These are phyloP conservation scores for Trichophyton schoenleinii DNA, from an alignment of 2,329 filamentous ascomycete species.

Conservation along the genomic window DNA sequence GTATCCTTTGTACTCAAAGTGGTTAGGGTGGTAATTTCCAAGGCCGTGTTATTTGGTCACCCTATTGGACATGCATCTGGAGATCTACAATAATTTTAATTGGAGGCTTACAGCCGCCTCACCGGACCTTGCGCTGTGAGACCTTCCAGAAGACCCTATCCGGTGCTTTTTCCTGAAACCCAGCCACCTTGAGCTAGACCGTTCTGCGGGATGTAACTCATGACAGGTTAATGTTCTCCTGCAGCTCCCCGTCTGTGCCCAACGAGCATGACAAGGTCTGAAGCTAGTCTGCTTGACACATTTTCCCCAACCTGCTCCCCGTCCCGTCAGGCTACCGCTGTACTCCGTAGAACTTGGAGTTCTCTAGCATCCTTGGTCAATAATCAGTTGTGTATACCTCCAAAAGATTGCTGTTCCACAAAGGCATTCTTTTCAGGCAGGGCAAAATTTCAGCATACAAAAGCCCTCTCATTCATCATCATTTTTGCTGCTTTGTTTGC, in stretches of 20 bases:
- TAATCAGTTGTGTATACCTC: slow-evolving; percentile 21
- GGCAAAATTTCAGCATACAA: slow-evolving; percentile 10
- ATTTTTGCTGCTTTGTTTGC: slow-evolving; percentile 15
- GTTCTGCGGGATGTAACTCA: slow-evolving; percentile 12
- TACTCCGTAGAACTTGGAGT: slow-evolving; percentile 18
- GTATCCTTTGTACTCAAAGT: background rate
- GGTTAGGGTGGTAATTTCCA: background rate
- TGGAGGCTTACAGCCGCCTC: background rate
- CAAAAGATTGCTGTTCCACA: slow-evolving; percentile 23
- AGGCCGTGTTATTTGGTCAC: background rate
- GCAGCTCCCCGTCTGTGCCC: slow-evolving; percentile 14
- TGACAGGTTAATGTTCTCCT: slow-evolving; percentile 10
- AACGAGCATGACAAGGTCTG: slow-evolving; percentile 10
- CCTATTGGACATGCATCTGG: slow-evolving; percentile 1
- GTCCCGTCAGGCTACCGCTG: slow-evolving; percentile 15
- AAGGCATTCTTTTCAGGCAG: slow-evolving; percentile 17
- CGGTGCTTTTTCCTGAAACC: background rate
- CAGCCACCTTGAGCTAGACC: slow-evolving; percentile 8
- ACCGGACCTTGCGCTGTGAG: slow-evolving; percentile 2
- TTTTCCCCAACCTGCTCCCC: slow-evolving; percentile 12
- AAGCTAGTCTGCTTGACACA: slow-evolving; percentile 15
- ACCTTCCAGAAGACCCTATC: slow-evolving; percentile 12
- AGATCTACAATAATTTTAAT: background rate
- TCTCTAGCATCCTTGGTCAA: slow-evolving; percentile 16
- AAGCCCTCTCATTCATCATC: slow-evolving; percentile 9